Evolutionary conservation across 2,329 filamentous ascomycete species (phyloP).

Genomic region (Cucurbitaria berberidis): DNA sequence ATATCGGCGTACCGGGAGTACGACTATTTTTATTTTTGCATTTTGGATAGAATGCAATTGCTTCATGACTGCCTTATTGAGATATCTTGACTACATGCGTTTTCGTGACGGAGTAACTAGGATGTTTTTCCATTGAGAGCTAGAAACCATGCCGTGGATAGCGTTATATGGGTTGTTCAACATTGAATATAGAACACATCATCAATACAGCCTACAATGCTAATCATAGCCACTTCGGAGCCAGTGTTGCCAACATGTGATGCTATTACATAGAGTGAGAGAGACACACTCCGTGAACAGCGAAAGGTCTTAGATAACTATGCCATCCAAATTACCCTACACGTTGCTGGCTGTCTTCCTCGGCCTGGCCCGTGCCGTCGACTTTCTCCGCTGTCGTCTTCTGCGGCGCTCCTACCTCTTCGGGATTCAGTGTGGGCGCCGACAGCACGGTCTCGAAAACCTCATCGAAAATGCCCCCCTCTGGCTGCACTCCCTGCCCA

Average conservation of each 20-base stretch:
- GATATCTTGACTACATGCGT: background rate
- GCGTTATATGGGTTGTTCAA: too few species aligned
- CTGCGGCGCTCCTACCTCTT: background rate
- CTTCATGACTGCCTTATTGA: background rate
- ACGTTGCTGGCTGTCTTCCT: background rate
- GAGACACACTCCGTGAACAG: too few species aligned
- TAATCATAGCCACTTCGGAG: too few species aligned
- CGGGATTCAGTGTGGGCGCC: background rate
- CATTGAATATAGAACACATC: too few species aligned
- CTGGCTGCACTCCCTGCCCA: slow-evolving; percentile 31
- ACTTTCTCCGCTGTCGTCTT: background rate
- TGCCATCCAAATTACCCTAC: too few species aligned
- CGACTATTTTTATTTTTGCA: background rate
- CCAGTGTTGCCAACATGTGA: too few species aligned
- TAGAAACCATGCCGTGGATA: too few species aligned
- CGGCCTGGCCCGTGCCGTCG: background rate
- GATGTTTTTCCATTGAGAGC: too few species aligned
- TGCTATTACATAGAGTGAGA: too few species aligned
- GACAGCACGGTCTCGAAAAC: slow-evolving; percentile 30
- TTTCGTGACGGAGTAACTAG: background rate
- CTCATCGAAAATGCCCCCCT: slow-evolving; percentile 47
- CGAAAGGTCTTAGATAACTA: too few species aligned
- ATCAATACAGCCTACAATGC: too few species aligned
- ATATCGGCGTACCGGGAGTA: background rate
- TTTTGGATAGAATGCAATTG: background rate